A percentile compares a stretch with the other conserved stretches of the same genome.
Evolutionary conservation across 768 basidiomycete species (phyloP).

Genomic region (Mycena kentingensis): DNA sequence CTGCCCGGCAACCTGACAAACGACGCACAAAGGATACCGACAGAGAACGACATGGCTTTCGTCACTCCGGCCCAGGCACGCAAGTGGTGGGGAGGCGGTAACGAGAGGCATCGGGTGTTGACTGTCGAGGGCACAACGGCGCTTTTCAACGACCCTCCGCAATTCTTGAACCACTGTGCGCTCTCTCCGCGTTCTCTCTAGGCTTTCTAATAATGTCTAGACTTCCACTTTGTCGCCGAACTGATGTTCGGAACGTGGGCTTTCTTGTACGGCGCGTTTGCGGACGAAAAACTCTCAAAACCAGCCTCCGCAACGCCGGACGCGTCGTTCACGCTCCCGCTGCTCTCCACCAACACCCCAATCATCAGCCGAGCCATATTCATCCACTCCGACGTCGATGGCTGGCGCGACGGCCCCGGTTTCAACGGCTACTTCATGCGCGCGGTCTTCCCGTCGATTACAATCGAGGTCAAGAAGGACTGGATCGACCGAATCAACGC

Average conservation of each 20-base stretch:
- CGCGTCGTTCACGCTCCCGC: constrained; percentile 17
- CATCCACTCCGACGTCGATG: constrained; percentile 40
- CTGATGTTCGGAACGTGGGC: constrained; percentile 59
- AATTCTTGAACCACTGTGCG: constrained; percentile 32
- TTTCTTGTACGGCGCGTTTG: constrained; percentile 44
- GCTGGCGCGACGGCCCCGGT: constrained; percentile 56
- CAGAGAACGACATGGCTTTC: constrained; percentile 47
- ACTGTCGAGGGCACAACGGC: constrained; percentile 56
- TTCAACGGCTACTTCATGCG: constrained; percentile 61
- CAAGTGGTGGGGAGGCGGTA: constrained; percentile 45
- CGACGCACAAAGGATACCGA: constrained; percentile 54
- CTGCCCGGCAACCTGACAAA: constrained; percentile 49
- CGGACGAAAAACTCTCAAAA: constrained; percentile 17
- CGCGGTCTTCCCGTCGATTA: constrained; percentile 54
- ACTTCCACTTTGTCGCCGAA: constrained; percentile 68
- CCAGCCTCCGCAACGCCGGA: background rate
- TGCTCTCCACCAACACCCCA: constrained; percentile 23
- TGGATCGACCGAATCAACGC: constrained; percentile 52
- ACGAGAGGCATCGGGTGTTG: constrained; percentile 43
- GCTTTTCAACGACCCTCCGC: constrained; percentile 49
- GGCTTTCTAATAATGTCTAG: constrained; percentile 45
- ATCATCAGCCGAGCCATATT: constrained; percentile 56
- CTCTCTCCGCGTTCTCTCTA: background rate
- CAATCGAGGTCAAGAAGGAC: constrained; percentile 54
- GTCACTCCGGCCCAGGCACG: constrained; percentile 50